phyloP scores from a whole-genome alignment of 257 asterid species.

The Solanum commersonii region DNA sequence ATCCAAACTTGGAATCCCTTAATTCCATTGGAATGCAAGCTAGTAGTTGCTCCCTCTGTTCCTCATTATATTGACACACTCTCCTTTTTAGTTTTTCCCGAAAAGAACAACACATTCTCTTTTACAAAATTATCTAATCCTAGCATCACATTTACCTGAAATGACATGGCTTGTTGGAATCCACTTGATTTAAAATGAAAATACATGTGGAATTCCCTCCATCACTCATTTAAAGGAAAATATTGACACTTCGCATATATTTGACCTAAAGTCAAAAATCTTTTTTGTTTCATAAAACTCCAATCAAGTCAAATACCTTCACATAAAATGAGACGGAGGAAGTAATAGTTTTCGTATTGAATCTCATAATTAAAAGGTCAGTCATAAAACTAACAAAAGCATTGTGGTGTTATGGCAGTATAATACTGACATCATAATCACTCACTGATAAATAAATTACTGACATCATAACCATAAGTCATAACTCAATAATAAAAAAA shows the following conservation, averaged over 20 bases:
- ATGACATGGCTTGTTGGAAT: background rate
- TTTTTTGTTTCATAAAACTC: background rate
- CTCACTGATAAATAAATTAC: background rate
- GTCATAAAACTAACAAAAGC: background rate
- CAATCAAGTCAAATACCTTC: background rate
- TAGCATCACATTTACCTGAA: background rate
- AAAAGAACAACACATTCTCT: background rate
- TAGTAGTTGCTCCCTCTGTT: background rate
- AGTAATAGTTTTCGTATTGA: background rate
- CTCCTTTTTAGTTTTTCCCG: background rate
- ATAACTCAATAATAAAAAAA: background rate
- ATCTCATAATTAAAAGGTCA: background rate
- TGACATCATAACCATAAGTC: background rate
- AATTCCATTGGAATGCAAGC: background rate
- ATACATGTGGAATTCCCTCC: background rate
- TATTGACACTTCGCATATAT: background rate
- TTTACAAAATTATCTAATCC: background rate
- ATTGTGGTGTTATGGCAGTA: background rate
- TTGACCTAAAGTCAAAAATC: background rate
- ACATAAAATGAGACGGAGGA: background rate
- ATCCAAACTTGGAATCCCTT: background rate
- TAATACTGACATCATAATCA: background rate
- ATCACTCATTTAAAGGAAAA: background rate
- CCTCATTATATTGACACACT: background rate
- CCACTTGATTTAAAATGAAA: background rate